Percentiles rank a stretch among this genome's conserved stretches.
Evolutionary conservation across 2,329 filamentous ascomycete genomes (phyloP).

Genomic region (Tolypocladium album): DNA sequence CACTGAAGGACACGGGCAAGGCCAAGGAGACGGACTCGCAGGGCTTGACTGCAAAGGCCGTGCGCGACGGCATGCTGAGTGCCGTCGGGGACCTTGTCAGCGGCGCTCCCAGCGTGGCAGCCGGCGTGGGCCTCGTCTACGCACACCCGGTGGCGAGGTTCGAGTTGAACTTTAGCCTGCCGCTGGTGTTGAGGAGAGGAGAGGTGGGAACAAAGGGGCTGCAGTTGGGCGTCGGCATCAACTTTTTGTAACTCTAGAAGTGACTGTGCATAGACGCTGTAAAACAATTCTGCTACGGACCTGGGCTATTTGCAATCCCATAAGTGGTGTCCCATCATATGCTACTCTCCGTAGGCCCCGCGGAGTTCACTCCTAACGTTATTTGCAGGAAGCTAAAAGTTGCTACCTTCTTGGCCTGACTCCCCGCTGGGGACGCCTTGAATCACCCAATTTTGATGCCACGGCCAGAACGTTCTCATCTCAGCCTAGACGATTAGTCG

Average conservation of each 20-base stretch:
- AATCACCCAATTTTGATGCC: too few relatives aligned
- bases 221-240: conserved; percentile 92
- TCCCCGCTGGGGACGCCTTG: too few relatives aligned
- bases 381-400: too few relatives aligned
- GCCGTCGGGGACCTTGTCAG: conserved; percentile 63
- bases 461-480: too few relatives aligned
- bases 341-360: too few relatives aligned
- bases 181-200: conserved; percentile 67
- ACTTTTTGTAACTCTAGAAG: conserved; percentile 60
- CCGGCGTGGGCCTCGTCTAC: conserved; percentile 85
- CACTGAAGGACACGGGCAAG: conserved; percentile 51
- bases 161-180: conserved; percentile 90
- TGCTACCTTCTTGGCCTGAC: too few relatives aligned
- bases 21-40: conserved; percentile 24
- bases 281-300: not conserved
- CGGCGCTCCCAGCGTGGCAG: conserved; percentile 74
- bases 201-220: conserved; percentile 87
- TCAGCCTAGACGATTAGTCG: too few relatives aligned
- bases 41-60: conserved; percentile 29
- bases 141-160: conserved; percentile 89
- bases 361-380: too few relatives aligned
- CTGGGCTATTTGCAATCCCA: too few relatives aligned
- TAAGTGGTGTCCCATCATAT: too few relatives aligned
- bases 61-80: conserved; percentile 40
- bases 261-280: not conserved